phyloP scores from a whole-genome alignment of 1,284 basidiomycete genomes.

The Cryptococcus sp. region DNA sequence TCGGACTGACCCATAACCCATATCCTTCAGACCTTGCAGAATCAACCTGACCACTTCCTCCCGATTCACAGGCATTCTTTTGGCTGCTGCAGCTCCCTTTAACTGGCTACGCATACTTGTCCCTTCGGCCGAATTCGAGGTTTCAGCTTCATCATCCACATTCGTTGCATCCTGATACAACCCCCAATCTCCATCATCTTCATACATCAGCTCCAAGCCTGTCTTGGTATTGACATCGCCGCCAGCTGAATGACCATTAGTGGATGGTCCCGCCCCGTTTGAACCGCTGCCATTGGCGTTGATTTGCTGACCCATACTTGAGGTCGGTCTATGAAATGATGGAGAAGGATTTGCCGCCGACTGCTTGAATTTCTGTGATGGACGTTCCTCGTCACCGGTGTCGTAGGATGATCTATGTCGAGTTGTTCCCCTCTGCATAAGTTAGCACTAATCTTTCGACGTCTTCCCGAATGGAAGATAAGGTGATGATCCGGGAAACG shows the following conservation, averaged over 20 bases:
- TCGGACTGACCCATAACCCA: constrained; percentile 78
- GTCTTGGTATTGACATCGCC: no score
- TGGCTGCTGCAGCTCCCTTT: constrained; percentile 8
- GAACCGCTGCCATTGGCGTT: constrained; percentile 7
- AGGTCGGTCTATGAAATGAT: neutral
- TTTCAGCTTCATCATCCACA: constrained; percentile 9
- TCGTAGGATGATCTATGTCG: constrained; percentile 16
- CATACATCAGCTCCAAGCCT: constrained; percentile 29
- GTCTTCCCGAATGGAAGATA: no score
- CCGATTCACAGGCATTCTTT: constrained; percentile 59
- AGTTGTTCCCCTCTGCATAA: constrained; percentile 16
- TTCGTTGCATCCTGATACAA: constrained; percentile 5
- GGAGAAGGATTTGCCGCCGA: neutral
- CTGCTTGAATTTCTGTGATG: constrained; percentile 2
- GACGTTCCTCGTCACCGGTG: constrained; percentile 7
- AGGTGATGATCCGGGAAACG: no score
- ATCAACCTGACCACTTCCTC: constrained; percentile 89
- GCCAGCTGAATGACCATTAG: no score
- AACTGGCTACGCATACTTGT: constrained; percentile 10
- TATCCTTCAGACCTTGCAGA: constrained; percentile 84
- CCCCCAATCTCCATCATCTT: constrained; percentile 38
- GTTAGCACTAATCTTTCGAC: no score
- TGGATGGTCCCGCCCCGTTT: constrained; percentile 3
- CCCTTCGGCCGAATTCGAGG: constrained; percentile 1
- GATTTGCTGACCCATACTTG: constrained; percentile 12